Percentiles rank a stretch among this genome's conserved stretches.
Evolutionary conservation across 352 stramenopile species (phyloP).

Genomic region (Phytophthora sansomeana): DNA sequence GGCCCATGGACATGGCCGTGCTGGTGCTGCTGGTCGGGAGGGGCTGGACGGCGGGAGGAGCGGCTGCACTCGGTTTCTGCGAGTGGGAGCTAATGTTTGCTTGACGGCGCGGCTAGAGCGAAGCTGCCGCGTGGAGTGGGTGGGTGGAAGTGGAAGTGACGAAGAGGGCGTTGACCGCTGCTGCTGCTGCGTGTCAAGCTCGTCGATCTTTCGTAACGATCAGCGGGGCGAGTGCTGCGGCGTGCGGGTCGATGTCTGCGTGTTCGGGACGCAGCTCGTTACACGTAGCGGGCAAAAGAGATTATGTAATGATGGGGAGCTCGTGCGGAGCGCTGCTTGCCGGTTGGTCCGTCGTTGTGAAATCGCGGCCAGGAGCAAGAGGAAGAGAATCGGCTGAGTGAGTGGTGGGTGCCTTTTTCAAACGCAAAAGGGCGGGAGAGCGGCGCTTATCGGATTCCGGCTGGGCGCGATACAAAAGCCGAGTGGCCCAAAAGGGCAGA

Average conservation of each 20-base stretch:
- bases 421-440: slow-evolving; percentile 30
- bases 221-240: neutral
- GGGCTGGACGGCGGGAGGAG: slow-evolving; percentile 28
- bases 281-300: slow-evolving; percentile 61
- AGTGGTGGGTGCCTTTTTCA: slow-evolving; percentile 19
- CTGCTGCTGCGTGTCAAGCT: slow-evolving; percentile 33
- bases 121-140: slow-evolving; percentile 13
- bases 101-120: slow-evolving; percentile 11
- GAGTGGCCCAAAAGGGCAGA: slow-evolving; percentile 13
- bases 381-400: slow-evolving; percentile 11
- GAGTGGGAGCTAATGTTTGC: slow-evolving; percentile 44
- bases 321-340: slow-evolving; percentile 26
- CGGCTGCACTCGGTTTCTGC: slow-evolving; percentile 42
- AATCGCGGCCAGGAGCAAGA: slow-evolving; percentile 18
- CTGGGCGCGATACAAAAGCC: slow-evolving; percentile 22
- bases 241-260: slow-evolving; percentile 17
- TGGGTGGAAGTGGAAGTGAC: slow-evolving; percentile 3
- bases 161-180: neutral
- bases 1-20: slow-evolving; percentile 67
- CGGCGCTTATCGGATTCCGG: slow-evolving; percentile 45
- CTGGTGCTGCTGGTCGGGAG: slow-evolving; percentile 21
- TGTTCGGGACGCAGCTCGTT: slow-evolving; percentile 36
- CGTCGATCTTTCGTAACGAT: slow-evolving; percentile 23
- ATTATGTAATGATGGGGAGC: slow-evolving; percentile 81
- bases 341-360: slow-evolving; percentile 37